Base-by-base conservation (phyloP, 2,329 filamentous ascomycete species). In the Phaeophleospora eucalypticola region DNA sequence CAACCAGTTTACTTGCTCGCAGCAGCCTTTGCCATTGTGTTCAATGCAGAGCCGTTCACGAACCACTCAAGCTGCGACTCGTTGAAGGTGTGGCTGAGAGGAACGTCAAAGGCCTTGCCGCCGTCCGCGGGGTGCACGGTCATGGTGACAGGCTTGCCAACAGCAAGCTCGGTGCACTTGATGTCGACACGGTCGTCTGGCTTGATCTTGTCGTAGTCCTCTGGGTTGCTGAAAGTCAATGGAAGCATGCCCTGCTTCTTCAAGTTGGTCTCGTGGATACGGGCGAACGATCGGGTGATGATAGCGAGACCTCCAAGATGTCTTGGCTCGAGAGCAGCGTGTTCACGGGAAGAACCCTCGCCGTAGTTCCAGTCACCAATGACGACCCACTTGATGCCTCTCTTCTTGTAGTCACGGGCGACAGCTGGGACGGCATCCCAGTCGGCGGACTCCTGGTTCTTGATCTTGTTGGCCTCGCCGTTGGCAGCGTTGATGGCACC, bases 211-310 rank as follows among this genome's bases (percentile, higher is more conserved):
- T 98, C 93, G 73, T 98, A 98, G 73, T 98, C 93, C 69, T 86
- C 91, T 47, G 91, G 91, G 68, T 97, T 84, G 48, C 82, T 74
- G 77, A 98, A 98, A 64, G 90, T 97, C 58, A 98, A 81, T 65
- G 93, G 93, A 76, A 98, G 87, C 91, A 98, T 96, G 75, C 93
- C 93, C 83, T 98, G 93, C 86, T 98, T 98, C 88, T 98, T 98
- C 78, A 98, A 76, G 83, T 98, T 98, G 79, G 93, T 98, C 81
- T 98, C 93, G 81, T 98, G 93, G 68, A 98, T 98, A 86, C 93
- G 93, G 66, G 93, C 93, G 69, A 98, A 98, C 57, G 82, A 88
- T 68, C 89, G 86, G 67, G 86, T 90, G 70, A 98, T 94, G 78
- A 98, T 95, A 66, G 91, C 93, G 65, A 96, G 82, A 72, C 91